These are phyloP conservation scores for Aureobasidium sp. DNA, from an alignment of 2,329 filamentous ascomycete genomes.

Conservation along the genomic window DNA sequence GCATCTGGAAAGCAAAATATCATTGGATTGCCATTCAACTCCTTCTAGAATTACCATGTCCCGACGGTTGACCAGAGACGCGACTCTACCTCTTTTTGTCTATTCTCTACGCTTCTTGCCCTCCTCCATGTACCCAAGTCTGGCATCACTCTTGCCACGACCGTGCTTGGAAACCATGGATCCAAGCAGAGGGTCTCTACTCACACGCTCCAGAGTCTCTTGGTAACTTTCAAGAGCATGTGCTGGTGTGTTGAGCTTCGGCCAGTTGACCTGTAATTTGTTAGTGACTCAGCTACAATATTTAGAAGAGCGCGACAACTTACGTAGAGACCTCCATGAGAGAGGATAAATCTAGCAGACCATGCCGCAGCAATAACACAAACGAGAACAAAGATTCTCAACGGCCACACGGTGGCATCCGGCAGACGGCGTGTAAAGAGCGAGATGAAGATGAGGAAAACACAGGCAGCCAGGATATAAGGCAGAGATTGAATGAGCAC, in stretches of 20 bases:
- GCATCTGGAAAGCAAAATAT: too few relatives aligned
- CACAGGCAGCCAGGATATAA: constrained; percentile 75
- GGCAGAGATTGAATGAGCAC: constrained; percentile 88
- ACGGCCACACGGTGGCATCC: constrained; percentile 66
- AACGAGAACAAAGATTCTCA: constrained; percentile 73
- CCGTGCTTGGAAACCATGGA: constrained; percentile 64
- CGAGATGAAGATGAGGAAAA: constrained; percentile 74
- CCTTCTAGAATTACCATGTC: not conserved
- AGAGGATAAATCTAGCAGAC: constrained; percentile 67
- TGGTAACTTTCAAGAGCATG: constrained; percentile 83
- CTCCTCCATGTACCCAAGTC: constrained; percentile 82
- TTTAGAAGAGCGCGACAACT: constrained; percentile 33
- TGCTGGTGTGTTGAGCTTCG: constrained; percentile 82
- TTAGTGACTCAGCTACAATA: constrained; percentile 13
- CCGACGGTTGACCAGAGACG: not conserved
- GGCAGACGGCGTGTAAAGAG: constrained; percentile 63
- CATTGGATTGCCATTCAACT: not conserved
- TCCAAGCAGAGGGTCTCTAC: constrained; percentile 78
- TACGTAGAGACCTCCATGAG: constrained; percentile 89
- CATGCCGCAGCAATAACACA: constrained; percentile 64
- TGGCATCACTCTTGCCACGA: constrained; percentile 71
- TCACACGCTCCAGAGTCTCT: constrained; percentile 73
- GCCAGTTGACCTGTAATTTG: constrained; percentile 78
- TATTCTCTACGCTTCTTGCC: constrained; percentile 97
- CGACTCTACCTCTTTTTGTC: not conserved